Evolutionary conservation across 768 basidiomycete genomes (phyloP), one percentile per base, ranked within the genome.

Genomic region (Gelatoporia subvermispora): DNA sequence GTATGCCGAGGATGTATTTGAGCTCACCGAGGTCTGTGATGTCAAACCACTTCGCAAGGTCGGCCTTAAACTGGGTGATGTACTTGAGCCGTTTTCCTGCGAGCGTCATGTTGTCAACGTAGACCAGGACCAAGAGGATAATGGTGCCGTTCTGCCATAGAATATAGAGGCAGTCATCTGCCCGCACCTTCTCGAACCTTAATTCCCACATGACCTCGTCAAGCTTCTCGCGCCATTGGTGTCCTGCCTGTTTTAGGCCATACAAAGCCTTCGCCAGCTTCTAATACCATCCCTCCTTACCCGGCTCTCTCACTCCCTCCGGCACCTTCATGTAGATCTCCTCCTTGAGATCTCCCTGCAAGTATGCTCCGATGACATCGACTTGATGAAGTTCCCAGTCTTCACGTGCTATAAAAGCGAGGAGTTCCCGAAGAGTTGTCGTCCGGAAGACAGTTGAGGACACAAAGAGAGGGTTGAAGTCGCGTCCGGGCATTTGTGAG

Each of bases 401-500:
- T 15, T 47, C 18, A 0, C 35, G 1, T 1, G 60, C 61, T n/a
- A n/a, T n/a, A n/a, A n/a, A n/a, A n/a, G n/a, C n/a, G n/a, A n/a
- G n/a, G n/a, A n/a, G n/a, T n/a, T n/a, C n/a, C n/a, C n/a, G n/a
- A n/a, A n/a, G n/a, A n/a, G n/a, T n/a, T n/a, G n/a, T n/a, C n/a
- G n/a, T n/a, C n/a, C n/a, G n/a, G n/a, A n/a, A n/a, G n/a, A n/a
- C n/a, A n/a, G n/a, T n/a, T n/a, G n/a, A n/a, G n/a, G n/a, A n/a
- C n/a, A n/a, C n/a, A n/a, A n/a, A n/a, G n/a, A n/a, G n/a, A n/a
- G n/a, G n/a, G 35, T 49, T 43, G 52, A 56, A 71, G 42, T 72
- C 67, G 5, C 65, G 25, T 3, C 71, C 70, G 5, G 58, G 56
- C 2, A 65, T 49, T 46, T 74, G 72, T 0, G 56, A 52, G 59